Evolutionary conservation across 2,329 filamentous ascomycete genomes (phyloP), one percentile per base, ranked within the genome.

Genomic region (Fusarium cyanostomum): DNA sequence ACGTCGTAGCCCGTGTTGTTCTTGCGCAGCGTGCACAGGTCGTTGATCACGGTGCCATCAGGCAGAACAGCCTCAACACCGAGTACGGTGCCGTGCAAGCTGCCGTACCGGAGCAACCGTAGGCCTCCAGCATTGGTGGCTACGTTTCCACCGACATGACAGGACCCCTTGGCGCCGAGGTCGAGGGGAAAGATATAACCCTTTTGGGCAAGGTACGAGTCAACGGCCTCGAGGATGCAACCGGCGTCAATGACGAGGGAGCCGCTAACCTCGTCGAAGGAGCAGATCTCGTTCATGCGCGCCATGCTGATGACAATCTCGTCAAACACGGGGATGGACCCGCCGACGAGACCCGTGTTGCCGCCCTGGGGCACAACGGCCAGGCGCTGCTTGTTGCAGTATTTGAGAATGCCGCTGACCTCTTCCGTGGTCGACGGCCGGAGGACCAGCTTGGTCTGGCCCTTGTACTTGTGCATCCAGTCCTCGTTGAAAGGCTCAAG

Each of bases 1-100:
- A 97, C 79, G 75, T 99, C 96, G 78, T 98, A 99, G 26, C 95
- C 95, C 2, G 95, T 99, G 81, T 99, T 99, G 83, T 99, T 98
- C 83, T 99, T 99, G 67, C 95, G 88, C 56, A 99, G 82, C 58
- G 86, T 94, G 68, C 87, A 90, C 28, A 99, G 87, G 70, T 97
- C 93, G 70, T 98, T 89, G 41, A 99, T 84, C 68, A 99, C 86
- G 7, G 93, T 97, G 51, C 95, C 95, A 73, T 99, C 92, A 1
- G 95, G 92, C 35, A 99, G 82, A 8, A 99, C 96, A 16, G 91
- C 95, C 80, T 99, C 94, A 48, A 99, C 83, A 24, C 95, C 95
- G 13, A 99, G 84, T 2, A 98, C 92, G 54, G 85, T 97, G 18
- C 95, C 95, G 78, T 99, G 95, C 64, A 99, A 82, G 76, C 92